These are phyloP conservation scores for Fusarium nanum DNA, from an alignment of 2,329 filamentous ascomycete species.

Conservation along the genomic window DNA sequence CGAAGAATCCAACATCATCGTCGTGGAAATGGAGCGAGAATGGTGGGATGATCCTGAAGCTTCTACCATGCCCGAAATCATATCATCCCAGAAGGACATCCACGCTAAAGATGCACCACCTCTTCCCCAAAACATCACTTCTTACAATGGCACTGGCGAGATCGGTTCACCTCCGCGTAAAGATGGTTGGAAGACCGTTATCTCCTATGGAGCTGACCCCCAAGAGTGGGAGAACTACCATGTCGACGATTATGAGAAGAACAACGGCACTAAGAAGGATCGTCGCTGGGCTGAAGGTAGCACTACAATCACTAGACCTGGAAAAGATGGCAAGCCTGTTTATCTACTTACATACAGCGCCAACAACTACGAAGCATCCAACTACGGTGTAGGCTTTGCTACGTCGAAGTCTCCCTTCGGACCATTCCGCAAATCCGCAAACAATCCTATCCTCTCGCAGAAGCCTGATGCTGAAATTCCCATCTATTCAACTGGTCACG, in stretches of 20 bases:
- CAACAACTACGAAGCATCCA: constrained; percentile 54
- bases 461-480: constrained; percentile 44
- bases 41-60: constrained; percentile 53
- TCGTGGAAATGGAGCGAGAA: constrained; percentile 49
- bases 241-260: constrained; percentile 50
- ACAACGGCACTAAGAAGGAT: constrained; percentile 52
- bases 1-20: constrained; percentile 54
- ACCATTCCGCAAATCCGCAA: constrained; percentile 49
- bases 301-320: constrained; percentile 46
- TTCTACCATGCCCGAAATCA: constrained; percentile 51
- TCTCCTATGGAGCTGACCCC: constrained; percentile 51
- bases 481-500: constrained; percentile 52
- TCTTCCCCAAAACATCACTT: constrained; percentile 48
- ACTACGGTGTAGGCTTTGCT: constrained; percentile 53
- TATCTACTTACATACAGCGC: constrained; percentile 46
- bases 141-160: constrained; percentile 52
- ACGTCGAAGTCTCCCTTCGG: constrained; percentile 49
- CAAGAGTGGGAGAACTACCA: constrained; percentile 54
- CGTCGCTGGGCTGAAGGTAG: constrained; percentile 54
- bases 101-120: constrained; percentile 45
- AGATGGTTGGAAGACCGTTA: constrained; percentile 53
- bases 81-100: constrained; percentile 45
- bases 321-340: constrained; percentile 40
- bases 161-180: constrained; percentile 50
- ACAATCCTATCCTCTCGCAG: constrained; percentile 51